Evolutionary conservation across 2,329 filamentous ascomycete genomes (phyloP).

Genomic region (Magnaporthales sp.): DNA sequence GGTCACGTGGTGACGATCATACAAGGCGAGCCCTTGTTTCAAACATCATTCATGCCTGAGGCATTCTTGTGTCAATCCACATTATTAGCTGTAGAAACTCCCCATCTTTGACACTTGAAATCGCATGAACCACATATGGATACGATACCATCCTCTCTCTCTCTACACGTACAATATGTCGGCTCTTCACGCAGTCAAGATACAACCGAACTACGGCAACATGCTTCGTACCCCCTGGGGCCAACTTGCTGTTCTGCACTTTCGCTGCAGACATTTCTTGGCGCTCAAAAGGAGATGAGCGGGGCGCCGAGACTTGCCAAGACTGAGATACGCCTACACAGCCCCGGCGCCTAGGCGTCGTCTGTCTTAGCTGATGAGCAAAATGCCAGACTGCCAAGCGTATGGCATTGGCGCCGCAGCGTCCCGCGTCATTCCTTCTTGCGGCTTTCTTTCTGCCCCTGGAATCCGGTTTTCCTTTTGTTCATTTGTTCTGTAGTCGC

Average conservation of each 20-base stretch:
- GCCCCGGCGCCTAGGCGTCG: neutral
- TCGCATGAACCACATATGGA: no score
- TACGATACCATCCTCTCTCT: no score
- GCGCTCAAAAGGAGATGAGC: neutral
- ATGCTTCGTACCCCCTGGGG: no score
- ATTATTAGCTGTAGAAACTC: no score
- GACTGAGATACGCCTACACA: neutral
- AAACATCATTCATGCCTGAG: no score
- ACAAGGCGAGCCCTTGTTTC: no score
- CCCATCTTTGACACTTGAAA: no score
- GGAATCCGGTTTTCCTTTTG: neutral
- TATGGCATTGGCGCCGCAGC: neutral
- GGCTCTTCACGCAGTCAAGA: no score
- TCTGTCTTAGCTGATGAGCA: neutral
- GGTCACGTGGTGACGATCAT: neutral
- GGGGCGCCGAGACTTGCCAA: neutral
- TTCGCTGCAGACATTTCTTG: neutral
- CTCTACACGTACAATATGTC: no score
- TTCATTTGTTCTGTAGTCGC: neutral
- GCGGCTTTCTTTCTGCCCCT: neutral
- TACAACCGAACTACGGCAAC: no score
- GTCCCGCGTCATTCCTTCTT: conserved; percentile 1
- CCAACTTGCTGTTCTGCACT: no score
- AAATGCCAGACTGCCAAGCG: neutral
- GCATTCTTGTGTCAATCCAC: no score